Evolutionary conservation across 2,329 filamentous ascomycete species (phyloP), one percentile per base, ranked within the genome.

Genomic region (Aspergillus aculeatinus): DNA sequence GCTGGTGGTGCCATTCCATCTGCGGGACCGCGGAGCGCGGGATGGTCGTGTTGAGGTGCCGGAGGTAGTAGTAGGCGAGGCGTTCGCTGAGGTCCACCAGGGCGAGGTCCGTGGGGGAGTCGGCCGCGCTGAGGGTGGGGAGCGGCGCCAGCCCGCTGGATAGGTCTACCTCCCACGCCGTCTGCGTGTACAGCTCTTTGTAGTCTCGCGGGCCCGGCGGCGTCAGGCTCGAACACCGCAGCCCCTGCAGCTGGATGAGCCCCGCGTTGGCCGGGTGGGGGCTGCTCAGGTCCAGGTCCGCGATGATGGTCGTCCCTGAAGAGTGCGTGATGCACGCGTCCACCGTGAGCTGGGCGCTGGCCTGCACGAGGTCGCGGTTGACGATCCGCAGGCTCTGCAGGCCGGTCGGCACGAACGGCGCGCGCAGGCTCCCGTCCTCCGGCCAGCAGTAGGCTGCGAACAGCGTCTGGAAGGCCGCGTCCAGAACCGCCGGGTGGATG

Each of bases 351-450:
- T 16, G 10, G 4, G 44, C 12, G 2, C 10, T 48, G 1, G n/a
- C 11, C n/a, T n/a, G n/a, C n/a, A 19, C n/a, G n/a, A 48, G 2
- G 39, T 16, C 19, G 12, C 39, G 14, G 39, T 44, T 44, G 12
- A 44, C 44, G 0, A 48, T 23, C 4, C 44, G 44, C 14, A 48
- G 44, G 12, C n/a, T n/a, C 12, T 23, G 4, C 0, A 48, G 19
- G 4, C 44, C n/a, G 5, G 56, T 58, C 29, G 56, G 56, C 33
- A 58, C 56, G 39, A 29, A 29, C 27, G 27, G 27, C 27, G 27
- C 27, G 27, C 27, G 27, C 27, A 29, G 27, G 3, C 27, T 29
- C 27, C 27, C 27, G 27, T 29, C 27, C 27, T 29, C 27, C 1
- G 27, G 27, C 27, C 27, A 29, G 27, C 27, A 29, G 27, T 29